A percentile compares a stretch with the other conserved stretches of the same genome.
phyloP scores from a whole-genome alignment of 306 rosid species.

The Vigna mungo region DNA sequence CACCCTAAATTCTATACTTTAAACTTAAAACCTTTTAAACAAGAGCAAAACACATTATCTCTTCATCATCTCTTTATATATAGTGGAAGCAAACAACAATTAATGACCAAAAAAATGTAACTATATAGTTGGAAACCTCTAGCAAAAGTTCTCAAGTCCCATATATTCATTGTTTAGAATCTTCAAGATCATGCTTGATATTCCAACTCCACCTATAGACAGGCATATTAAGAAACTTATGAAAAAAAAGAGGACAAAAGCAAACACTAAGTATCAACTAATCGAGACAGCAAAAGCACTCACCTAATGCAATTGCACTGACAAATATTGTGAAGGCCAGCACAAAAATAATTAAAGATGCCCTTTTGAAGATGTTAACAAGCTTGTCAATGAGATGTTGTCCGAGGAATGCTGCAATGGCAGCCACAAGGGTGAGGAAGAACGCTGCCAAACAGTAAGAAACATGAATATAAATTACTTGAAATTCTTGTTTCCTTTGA shows the following conservation, averaged over 20 bases:
- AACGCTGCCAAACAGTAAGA: conserved; percentile 57
- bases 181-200: conserved; percentile 58
- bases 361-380: conserved; percentile 64
- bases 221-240: background rate
- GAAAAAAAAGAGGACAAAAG: background rate
- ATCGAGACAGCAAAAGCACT: conserved; percentile 29
- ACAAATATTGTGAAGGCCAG: conserved; percentile 63
- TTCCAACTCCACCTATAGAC: conserved; percentile 76
- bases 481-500: background rate
- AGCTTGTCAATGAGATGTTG: conserved; percentile 69
- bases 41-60: background rate
- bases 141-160: conserved; percentile 79
- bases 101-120: background rate
- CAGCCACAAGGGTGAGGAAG: conserved; percentile 65
- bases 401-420: conserved; percentile 68
- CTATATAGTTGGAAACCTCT: background rate
- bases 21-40: background rate
- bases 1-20: too few species aligned
- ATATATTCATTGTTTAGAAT: conserved; percentile 61
- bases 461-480: background rate
- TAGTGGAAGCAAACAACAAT: background rate
- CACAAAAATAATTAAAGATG: conserved; percentile 78
- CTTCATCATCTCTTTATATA: background rate
- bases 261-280: background rate
- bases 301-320: conserved; percentile 73